phyloP scores from a whole-genome alignment of 2,329 filamentous ascomycete species.

The Stagonosporopsis chrysanthemi region DNA sequence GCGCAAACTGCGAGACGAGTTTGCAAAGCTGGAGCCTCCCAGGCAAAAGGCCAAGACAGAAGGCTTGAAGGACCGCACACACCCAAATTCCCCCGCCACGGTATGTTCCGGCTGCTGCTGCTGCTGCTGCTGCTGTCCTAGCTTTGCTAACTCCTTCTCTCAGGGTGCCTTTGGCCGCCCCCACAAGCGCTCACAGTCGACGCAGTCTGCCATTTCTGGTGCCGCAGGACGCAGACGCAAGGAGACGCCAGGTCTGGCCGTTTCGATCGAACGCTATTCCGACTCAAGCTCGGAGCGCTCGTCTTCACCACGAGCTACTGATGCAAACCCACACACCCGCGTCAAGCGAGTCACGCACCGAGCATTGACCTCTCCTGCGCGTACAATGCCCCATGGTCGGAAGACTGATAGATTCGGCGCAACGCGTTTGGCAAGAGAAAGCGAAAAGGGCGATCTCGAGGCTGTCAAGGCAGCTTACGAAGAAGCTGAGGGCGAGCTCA shows the following conservation, averaged over 20 bases:
- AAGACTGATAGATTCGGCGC: constrained; percentile 92
- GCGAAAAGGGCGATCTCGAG: constrained; percentile 83
- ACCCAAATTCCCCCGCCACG: constrained; percentile 45
- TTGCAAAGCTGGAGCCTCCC: constrained; percentile 48
- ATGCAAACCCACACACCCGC: constrained; percentile 58
- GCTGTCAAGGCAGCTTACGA: constrained; percentile 75
- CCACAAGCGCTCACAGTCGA: constrained; percentile 51
- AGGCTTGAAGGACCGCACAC: constrained; percentile 41
- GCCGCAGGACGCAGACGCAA: constrained; percentile 44
- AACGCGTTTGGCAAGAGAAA: constrained; percentile 88
- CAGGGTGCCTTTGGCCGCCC: constrained; percentile 40
- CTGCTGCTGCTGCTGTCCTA: no score
- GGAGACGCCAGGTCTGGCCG: constrained; percentile 40
- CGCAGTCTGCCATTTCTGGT: constrained; percentile 44
- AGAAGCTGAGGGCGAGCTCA: constrained; percentile 85
- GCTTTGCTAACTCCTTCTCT: background rate
- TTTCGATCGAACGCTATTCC: constrained; percentile 45
- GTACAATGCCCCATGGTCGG: constrained; percentile 78
- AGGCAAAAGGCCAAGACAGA: constrained; percentile 52
- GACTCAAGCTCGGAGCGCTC: constrained; percentile 49
- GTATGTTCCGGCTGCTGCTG: background rate
- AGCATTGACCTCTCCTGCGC: constrained; percentile 59
- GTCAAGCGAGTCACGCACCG: constrained; percentile 67
- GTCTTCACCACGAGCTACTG: constrained; percentile 44
- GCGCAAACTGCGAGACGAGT: constrained; percentile 49